Conservation (phyloP, 352 stramenopile genomes). For the Globisporangium canariense region DNA sequence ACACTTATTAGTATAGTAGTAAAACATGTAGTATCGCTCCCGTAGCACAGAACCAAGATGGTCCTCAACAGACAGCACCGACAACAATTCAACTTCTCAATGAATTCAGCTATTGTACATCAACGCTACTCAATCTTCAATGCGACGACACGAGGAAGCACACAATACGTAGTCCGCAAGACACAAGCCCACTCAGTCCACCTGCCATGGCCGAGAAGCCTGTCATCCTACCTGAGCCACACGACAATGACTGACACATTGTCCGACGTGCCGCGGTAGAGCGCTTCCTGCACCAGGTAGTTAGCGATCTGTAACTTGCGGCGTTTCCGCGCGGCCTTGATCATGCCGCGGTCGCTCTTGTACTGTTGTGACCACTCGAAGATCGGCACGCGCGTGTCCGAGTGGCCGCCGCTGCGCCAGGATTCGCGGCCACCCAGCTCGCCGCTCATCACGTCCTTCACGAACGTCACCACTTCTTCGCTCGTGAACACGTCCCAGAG, state of each 20-base stretch:
- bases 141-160: not conserved
- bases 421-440: slow-evolving; percentile 76
- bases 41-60: not conserved
- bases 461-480: slow-evolving; percentile 90
- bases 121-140: not conserved
- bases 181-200: not conserved
- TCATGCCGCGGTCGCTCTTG: slow-evolving; percentile 86
- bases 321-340: slow-evolving; percentile 82
- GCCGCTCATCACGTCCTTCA: slow-evolving; percentile 85
- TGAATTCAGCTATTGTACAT: not conserved
- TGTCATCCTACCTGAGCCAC: slow-evolving; percentile 66
- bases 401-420: slow-evolving; percentile 76
- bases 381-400: slow-evolving; percentile 80
- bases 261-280: slow-evolving; percentile 88
- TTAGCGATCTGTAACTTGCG: slow-evolving; percentile 91
- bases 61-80: not conserved
- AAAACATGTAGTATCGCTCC: too few species aligned
- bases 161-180: not conserved
- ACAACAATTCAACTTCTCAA: not conserved
- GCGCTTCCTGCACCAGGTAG: slow-evolving; percentile 89
- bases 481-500: slow-evolving; percentile 94
- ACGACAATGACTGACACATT: slow-evolving; percentile 91
- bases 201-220: not conserved
- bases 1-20: too few species aligned
- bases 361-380: slow-evolving; percentile 91